Conservation (phyloP, 306 rosid genomes). For the Quercus mongolica region DNA sequence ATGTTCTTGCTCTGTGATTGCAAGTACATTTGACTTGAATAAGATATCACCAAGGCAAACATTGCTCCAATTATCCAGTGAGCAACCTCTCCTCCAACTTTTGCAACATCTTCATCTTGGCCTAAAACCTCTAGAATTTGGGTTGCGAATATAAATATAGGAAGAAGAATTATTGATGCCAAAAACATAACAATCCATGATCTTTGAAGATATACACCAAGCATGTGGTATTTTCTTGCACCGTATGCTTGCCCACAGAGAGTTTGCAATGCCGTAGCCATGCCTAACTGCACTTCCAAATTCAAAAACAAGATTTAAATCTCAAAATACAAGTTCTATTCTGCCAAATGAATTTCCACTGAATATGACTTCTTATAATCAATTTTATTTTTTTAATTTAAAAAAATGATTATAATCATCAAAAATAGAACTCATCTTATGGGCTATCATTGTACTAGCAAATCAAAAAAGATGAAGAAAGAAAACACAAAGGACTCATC, state of each 20-base stretch:
- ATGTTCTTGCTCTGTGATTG: slow-evolving; percentile 63
- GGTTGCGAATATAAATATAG: slow-evolving; percentile 43
- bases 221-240: slow-evolving; percentile 50
- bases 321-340: no score
- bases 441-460: no score
- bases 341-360: no score
- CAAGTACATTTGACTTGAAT: slow-evolving; percentile 58
- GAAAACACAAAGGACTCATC: no score
- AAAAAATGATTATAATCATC: no score
- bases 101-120: slow-evolving; percentile 37
- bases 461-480: no score
- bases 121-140: slow-evolving; percentile 48
- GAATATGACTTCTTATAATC: no score
- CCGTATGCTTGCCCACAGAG: slow-evolving; percentile 71
- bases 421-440: no score
- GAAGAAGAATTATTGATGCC: slow-evolving; percentile 35
- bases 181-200: slow-evolving; percentile 55
- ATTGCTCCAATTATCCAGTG: slow-evolving; percentile 44
- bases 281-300: slow-evolving; percentile 42
- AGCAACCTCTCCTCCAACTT: slow-evolving; percentile 43
- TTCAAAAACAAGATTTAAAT: not conserved
- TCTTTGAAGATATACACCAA: slow-evolving; percentile 66
- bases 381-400: no score
- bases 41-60: slow-evolving; percentile 33
- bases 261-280: slow-evolving; percentile 69